phyloP scores from a whole-genome alignment of 192 early-diverging fungal species.

The Funneliformis geosporum region DNA sequence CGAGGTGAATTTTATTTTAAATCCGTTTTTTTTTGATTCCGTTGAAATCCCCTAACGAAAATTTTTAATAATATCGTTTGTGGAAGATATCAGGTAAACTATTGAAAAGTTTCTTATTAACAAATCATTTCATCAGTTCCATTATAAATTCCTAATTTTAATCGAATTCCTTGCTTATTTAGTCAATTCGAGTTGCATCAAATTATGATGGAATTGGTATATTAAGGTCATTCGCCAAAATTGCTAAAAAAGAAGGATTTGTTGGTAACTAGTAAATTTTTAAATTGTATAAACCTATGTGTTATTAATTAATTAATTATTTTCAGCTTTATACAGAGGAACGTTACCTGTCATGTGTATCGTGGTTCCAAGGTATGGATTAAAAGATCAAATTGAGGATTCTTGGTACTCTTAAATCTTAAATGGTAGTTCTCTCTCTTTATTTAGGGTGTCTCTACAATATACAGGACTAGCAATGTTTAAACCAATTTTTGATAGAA shows the following conservation, averaged over 20 bases:
- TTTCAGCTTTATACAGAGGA: constrained; percentile 43
- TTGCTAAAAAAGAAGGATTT: constrained; percentile 42
- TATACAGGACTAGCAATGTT: constrained; percentile 47
- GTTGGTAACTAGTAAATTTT: constrained; percentile 30
- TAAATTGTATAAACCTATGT: not conserved
- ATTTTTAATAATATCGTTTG: not conserved
- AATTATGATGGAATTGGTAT: constrained; percentile 40
- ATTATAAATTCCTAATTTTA: not conserved
- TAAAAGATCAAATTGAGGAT: not conserved
- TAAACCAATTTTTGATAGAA: constrained; percentile 47
- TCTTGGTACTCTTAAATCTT: not conserved
- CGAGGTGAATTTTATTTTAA: constrained; percentile 4
- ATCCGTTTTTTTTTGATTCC: not conserved
- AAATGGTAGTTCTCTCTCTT: not conserved
- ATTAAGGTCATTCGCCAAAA: constrained; percentile 35
- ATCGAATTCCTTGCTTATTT: not conserved
- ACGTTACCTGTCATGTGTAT: constrained; percentile 47
- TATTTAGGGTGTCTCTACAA: constrained; percentile 40
- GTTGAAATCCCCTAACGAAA: not conserved
- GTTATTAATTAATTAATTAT: not conserved
- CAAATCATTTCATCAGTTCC: not conserved
- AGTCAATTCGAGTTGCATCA: constrained; percentile 42
- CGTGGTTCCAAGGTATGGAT: constrained; percentile 38
- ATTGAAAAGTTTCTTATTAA: not conserved
- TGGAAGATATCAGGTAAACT: constrained; percentile 40